Evolutionary conservation across 108 stramenopile species (phyloP), one percentile per base, ranked within the genome.

Genomic region (Pseudonitzschia multistriata): DNA sequence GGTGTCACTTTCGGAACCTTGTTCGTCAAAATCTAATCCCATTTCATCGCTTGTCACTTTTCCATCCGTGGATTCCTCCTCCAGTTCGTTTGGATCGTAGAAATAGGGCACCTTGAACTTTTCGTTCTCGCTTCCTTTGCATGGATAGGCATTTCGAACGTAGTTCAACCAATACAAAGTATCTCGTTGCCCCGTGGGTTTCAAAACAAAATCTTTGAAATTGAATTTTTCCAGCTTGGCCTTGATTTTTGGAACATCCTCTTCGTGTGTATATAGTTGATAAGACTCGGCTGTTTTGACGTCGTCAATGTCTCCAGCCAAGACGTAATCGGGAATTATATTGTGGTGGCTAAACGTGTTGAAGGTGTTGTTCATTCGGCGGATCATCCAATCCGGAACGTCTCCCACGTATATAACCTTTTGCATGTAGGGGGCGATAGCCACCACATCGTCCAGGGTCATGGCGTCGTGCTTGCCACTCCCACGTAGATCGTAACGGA

Each of bases 371-470:
- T 74, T 75, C 61, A 72, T 29, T 79, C 63, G 25, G 59, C 68
- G 74, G 8, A 76, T 48, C 49, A 52, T 68, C 67, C 67, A 76
- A 60, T 76, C 75, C 1, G 67, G 67, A 40, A 76, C 68, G 13
- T 70, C 63, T n/a, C 75, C 70, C 14, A 68, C 42, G 34, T 74
- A 74, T 24, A 88, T 71, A 24, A 76, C 75, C 15, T 77, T 72
- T 66, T 88, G 83, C 72, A 87, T 80, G 56, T 75, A 75, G 3
- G 90, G 90, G 0, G 78, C 63, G 31, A 88, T 76, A 0, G 78
- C 72, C 47, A 84, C 65, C 35, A 88, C 49, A 74, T 91, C 88
- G 62, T 84, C 81, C 39, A 88, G 39, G 14, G 84, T 87, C 42
- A 84, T 76, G 0, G 64, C 57, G 67, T 66, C 55, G 34, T 59